Conservation (phyloP, 2,329 filamentous ascomycete genomes). For the Diaporthe ampelina region DNA sequence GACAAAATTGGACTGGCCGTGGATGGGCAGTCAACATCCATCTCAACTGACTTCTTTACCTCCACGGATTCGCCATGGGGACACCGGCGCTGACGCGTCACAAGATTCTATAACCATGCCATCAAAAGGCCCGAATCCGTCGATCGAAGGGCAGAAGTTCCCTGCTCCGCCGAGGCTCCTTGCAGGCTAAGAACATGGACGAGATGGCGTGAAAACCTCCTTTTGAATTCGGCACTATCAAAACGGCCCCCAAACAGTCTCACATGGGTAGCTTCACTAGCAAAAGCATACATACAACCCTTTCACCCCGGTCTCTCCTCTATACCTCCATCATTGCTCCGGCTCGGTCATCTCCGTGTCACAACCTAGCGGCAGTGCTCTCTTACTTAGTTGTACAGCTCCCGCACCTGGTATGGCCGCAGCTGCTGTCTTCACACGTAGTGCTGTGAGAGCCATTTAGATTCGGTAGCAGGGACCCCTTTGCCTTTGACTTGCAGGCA, state of each 20-base stretch:
- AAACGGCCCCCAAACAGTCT: conserved; percentile 26
- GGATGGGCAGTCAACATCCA: neutral
- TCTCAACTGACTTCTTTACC: conserved; percentile 11
- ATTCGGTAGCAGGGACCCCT: neutral
- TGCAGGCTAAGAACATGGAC: neutral
- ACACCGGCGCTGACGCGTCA: conserved; percentile 14
- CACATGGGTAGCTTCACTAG: conserved; percentile 26
- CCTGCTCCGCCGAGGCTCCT: conserved; percentile 21
- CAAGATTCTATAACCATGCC: neutral
- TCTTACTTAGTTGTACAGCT: neutral
- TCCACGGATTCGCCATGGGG: neutral
- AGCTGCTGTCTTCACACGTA: conserved; percentile 14
- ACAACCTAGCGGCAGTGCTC: neutral
- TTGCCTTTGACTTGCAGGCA: neutral
- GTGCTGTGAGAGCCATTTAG: neutral
- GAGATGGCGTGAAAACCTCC: neutral
- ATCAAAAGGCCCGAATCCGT: conserved; percentile 22
- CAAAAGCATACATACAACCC: conserved; percentile 19
- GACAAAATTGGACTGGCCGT: neutral
- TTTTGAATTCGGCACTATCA: conserved; percentile 15
- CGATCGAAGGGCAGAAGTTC: conserved; percentile 16
- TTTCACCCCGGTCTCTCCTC: neutral
- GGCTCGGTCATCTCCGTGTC: conserved; percentile 31
- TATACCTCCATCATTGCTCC: neutral
- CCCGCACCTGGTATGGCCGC: neutral